Percentiles rank a stretch among this genome's conserved stretches.
These are phyloP conservation scores for Calonectria ilicicola DNA, from an alignment of 2,329 filamentous ascomycete genomes.

Conservation along the genomic window DNA sequence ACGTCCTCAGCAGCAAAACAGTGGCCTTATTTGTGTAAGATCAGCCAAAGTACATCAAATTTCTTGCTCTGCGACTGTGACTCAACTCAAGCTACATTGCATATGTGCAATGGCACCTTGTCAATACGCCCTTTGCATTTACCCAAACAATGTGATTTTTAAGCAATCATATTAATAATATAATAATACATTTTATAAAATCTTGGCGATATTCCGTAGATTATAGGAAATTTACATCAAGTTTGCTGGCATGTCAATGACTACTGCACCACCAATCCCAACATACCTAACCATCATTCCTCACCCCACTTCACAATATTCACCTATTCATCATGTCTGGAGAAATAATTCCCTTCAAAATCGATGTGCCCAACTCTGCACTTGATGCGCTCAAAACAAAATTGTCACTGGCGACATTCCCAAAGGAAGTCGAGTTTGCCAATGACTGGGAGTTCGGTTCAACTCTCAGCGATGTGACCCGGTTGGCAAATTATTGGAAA, in stretches of 20 bases:
- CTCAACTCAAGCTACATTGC: neutral
- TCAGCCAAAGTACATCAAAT: neutral
- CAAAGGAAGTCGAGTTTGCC: conserved; percentile 46
- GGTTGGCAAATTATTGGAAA: conserved; percentile 52
- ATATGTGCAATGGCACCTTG: neutral
- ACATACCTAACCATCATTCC: no score
- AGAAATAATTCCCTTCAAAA: conserved; percentile 49
- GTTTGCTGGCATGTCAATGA: no score
- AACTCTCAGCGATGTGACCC: conserved; percentile 46
- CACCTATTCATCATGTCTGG: neutral
- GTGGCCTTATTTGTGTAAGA: neutral
- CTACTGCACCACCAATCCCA: neutral
- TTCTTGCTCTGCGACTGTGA: neutral
- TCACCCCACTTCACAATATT: neutral
- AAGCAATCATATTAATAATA: neutral
- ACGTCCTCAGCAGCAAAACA: neutral
- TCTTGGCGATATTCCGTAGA: neutral
- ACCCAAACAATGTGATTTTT: neutral
- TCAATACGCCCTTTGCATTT: neutral
- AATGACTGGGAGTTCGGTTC: conserved; percentile 49
- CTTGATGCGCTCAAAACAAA: conserved; percentile 47
- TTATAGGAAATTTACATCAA: neutral
- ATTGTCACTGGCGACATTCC: conserved; percentile 45
- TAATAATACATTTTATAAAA: neutral
- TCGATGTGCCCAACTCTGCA: conserved; percentile 47